A percentile compares a stretch with the other conserved stretches of the same genome.
These are phyloP conservation scores for Phaeosphaeria sp. DNA, from an alignment of 2,329 filamentous ascomycete species.

Conservation along the genomic window DNA sequence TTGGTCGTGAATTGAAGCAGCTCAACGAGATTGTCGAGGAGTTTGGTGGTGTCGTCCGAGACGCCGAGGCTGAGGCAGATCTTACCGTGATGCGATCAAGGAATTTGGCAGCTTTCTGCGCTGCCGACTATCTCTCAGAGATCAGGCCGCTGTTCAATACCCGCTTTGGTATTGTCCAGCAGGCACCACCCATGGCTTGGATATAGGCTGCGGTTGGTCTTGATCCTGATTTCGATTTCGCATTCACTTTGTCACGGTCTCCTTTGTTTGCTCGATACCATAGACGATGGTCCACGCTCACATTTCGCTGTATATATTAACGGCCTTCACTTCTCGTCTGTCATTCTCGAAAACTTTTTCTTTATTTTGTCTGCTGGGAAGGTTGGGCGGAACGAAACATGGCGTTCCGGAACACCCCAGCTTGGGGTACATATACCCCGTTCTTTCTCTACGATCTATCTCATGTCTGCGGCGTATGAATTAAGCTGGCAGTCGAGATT, in stretches of 20 bases:
- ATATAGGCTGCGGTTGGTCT: constrained; percentile 25
- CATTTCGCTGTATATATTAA: constrained; percentile 26
- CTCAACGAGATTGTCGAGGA: constrained; percentile 94
- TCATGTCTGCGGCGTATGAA: constrained; percentile 20
- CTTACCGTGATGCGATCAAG: constrained; percentile 71
- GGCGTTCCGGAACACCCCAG: constrained; percentile 23
- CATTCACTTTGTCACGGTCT: constrained; percentile 6
- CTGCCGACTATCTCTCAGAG: constrained; percentile 83
- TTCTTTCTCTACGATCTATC: constrained; percentile 23
- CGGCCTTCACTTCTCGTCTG: constrained; percentile 12
- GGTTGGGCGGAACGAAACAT: constrained; percentile 16
- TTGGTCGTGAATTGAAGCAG: constrained; percentile 87
- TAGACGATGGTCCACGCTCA: constrained; percentile 20
- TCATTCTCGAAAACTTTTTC: constrained; percentile 27
- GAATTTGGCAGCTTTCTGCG: constrained; percentile 75
- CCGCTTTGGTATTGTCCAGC: constrained; percentile 27
- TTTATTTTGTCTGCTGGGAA: constrained; percentile 18
- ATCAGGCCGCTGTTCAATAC: constrained; percentile 67
- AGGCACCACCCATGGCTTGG: constrained; percentile 41
- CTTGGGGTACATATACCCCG: constrained; percentile 19
- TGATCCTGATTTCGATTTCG: neutral
- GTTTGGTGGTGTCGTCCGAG: constrained; percentile 66
- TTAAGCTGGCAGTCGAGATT: neutral
- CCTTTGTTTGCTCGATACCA: constrained; percentile 13
- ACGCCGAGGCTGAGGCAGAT: constrained; percentile 74